Base-by-base conservation (phyloP, 352 stramenopile species). In the Pythium rishiriense region DNA sequence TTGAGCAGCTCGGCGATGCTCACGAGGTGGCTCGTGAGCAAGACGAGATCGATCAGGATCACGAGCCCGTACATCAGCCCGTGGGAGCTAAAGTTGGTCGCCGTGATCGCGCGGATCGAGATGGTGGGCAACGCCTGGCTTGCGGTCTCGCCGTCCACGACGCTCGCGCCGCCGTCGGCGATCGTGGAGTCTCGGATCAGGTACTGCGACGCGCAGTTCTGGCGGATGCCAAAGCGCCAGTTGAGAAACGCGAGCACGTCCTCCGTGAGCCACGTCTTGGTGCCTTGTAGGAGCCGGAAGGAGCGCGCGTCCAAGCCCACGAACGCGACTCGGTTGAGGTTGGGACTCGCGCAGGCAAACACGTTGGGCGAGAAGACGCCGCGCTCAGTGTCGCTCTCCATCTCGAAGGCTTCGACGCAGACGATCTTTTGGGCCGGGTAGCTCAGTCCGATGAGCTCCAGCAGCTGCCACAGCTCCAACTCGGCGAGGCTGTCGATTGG, bases 341-440 rank as follows among this genome's bases (percentile, higher is more conserved):
- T 85, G 0, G 74, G 68, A 19, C 69, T 75, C 6, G 58, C 79
- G 47, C 76, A 85, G 11, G 74, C 79, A 52, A 77, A 88, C 8
- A 48, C 19, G 8, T 48, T 26, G 21, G 42, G 42, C 19, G n/a
- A 45, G 54, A 62, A 62, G 41, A 62, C 24, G 24, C 25, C 58
- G 11, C 26, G 14, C 2, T 43, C 37, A 2, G 37, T 6, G 4
- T 43, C 37, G 37, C 37, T 43, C 9, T 43, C 14, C n/a, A 58
- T 9, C 24, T 12, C 24, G 7, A 67, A 58, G 14, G 51, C 58
- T 29, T 66, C 64, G 19, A 71, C 58, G 21, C 62, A 67, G 15
- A 71, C 26, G 24, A 62, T n/a, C 4, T 45, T 19, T 4, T 59
- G 37, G 35, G 57, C 29, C 22, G 57, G 64, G 17, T 53, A 76